These are phyloP conservation scores for Penicillium parvum DNA, from an alignment of 495 filamentous ascomycete genomes.

Conservation along the genomic window DNA sequence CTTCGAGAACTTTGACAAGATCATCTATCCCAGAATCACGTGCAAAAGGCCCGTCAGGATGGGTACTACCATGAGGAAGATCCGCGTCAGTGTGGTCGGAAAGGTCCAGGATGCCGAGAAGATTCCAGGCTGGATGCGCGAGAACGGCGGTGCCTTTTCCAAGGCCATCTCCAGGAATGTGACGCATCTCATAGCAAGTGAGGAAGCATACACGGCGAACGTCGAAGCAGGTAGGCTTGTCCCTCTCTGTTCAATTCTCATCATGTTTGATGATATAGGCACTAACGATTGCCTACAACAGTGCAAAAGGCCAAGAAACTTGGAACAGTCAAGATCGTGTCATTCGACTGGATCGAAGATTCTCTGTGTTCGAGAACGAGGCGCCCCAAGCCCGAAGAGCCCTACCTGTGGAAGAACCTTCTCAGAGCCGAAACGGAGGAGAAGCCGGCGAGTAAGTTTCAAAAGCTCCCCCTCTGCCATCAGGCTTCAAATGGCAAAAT, in stretches of 20 bases:
- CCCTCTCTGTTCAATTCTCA: background rate
- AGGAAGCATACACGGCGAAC: constrained; percentile 47
- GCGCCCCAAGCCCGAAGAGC: constrained; percentile 33
- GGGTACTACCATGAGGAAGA: constrained; percentile 29
- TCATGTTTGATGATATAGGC: background rate
- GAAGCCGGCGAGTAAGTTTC: constrained; percentile 5
- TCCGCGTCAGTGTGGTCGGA: constrained; percentile 30
- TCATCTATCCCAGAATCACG: background rate
- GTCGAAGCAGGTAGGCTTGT: constrained; percentile 37
- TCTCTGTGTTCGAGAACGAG: constrained; percentile 29
- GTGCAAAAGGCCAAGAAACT: constrained; percentile 40
- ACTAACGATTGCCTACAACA: constrained; percentile 14
- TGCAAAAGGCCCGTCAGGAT: constrained; percentile 13
- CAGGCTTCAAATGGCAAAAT: background rate
- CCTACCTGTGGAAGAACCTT: constrained; percentile 44
- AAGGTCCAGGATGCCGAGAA: constrained; percentile 41
- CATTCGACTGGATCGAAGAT: constrained; percentile 60
- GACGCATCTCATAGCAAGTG: constrained; percentile 58
- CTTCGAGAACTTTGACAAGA: background rate
- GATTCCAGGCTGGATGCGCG: constrained; percentile 51
- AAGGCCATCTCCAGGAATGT: constrained; percentile 35
- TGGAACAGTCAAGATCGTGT: constrained; percentile 48
- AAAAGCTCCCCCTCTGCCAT: background rate
- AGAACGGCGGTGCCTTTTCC: constrained; percentile 47
- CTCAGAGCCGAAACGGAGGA: constrained; percentile 18